A percentile compares a stretch with the other conserved stretches of the same genome.
phyloP scores from a whole-genome alignment of 192 early-diverging fungal species.

The Neocallimastix lanati region DNA sequence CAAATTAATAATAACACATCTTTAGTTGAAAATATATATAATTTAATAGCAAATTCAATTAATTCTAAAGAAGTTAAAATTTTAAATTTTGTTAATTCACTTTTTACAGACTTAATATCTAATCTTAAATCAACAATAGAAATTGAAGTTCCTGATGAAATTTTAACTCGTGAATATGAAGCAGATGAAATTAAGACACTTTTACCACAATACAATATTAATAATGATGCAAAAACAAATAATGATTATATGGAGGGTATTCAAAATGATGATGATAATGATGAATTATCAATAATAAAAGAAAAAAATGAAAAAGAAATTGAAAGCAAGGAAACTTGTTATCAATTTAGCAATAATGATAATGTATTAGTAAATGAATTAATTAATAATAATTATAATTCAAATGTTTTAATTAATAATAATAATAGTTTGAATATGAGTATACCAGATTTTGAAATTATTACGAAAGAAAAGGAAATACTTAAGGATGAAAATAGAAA shows the following conservation, averaged over 20 bases:
- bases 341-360: too few species aligned
- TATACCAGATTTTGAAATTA: background rate
- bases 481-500: background rate
- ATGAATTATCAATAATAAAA: too few species aligned
- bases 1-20: background rate
- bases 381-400: too few species aligned
- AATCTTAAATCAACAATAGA: background rate
- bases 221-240: too few species aligned
- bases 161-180: background rate
- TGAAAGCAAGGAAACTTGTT: too few species aligned
- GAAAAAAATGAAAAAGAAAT: too few species aligned
- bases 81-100: background rate
- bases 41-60: background rate
- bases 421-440: background rate
- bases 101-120: background rate
- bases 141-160: background rate
- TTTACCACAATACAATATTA: too few species aligned
- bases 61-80: background rate
- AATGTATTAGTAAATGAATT: too few species aligned
- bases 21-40: background rate
- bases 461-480: background rate
- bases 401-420: too few species aligned
- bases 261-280: too few species aligned
- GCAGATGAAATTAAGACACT: background rate
- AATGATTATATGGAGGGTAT: too few species aligned